phyloP scores from a whole-genome alignment of 2,329 filamentous ascomycete genomes.

The Cordyceps cateniannulata region DNA sequence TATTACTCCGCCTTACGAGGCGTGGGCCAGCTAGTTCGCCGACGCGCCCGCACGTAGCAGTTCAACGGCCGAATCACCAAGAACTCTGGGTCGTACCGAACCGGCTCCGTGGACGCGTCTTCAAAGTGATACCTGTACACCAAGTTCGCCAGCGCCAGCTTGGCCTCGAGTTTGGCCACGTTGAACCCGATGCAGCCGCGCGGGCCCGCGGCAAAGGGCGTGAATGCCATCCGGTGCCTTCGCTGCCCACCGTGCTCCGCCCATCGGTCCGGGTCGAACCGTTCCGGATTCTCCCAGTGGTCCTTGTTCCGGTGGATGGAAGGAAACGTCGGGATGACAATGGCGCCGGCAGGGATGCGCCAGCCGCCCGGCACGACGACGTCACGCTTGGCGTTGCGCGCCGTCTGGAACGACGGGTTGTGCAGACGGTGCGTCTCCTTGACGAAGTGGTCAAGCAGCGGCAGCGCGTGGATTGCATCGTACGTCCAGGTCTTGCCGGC shows the following conservation, averaged over 20 bases:
- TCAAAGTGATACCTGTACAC: slow-evolving; percentile 34
- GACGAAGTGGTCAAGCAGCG: slow-evolving; percentile 45
- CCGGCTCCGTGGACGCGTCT: slow-evolving; percentile 13
- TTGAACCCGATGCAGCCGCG: slow-evolving; percentile 54
- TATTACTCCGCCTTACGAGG: not conserved
- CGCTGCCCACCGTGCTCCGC: slow-evolving; percentile 32
- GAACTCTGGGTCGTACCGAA: slow-evolving; percentile 18
- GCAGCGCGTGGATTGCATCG: slow-evolving; percentile 35
- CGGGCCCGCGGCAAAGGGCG: slow-evolving; percentile 47
- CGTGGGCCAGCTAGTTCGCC: not conserved
- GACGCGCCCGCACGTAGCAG: slow-evolving; percentile 15
- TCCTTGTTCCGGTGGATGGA: slow-evolving; percentile 40
- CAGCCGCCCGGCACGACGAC: slow-evolving; percentile 48
- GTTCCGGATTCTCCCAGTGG: slow-evolving; percentile 45
- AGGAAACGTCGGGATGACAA: slow-evolving; percentile 42
- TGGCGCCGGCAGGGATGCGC: slow-evolving; percentile 37
- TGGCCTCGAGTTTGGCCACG: slow-evolving; percentile 50
- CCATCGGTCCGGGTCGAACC: slow-evolving; percentile 51
- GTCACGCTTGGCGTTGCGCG: slow-evolving; percentile 44
- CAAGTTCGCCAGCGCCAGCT: slow-evolving; percentile 46
- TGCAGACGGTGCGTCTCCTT: slow-evolving; percentile 50
- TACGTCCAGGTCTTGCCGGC: slow-evolving; percentile 32
- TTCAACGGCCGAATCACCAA: slow-evolving; percentile 17
- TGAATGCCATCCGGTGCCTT: slow-evolving; percentile 40
- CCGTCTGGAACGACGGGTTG: slow-evolving; percentile 51